These are phyloP conservation scores for Odontarrhena argentea DNA, from an alignment of 345 rosid species.

Conservation along the genomic window DNA sequence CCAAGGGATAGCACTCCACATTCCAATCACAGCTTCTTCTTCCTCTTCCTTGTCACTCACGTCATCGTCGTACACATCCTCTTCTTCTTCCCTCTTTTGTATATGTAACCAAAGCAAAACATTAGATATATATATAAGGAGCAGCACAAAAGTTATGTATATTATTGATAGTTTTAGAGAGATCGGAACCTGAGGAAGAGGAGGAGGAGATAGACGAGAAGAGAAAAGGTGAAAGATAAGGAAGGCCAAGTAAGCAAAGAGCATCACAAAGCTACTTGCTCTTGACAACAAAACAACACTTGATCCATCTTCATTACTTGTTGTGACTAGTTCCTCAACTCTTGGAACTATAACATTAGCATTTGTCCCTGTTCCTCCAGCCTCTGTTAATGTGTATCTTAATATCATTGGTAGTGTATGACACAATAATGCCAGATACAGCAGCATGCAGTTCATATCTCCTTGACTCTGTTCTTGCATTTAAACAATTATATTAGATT, in stretches of 20 bases:
- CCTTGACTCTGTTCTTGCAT: conserved; percentile 70
- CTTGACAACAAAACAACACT: conserved; percentile 65
- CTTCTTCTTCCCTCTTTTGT: conserved; percentile 42
- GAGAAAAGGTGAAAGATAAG: conserved; percentile 87
- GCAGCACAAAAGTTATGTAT: background rate
- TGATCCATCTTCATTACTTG: conserved; percentile 29
- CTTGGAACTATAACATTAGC: too few species aligned
- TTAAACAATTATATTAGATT: background rate
- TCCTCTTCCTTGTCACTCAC: conserved; percentile 60
- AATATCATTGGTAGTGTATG: conserved; percentile 73
- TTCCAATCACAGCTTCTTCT: conserved; percentile 74
- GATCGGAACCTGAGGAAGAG: conserved; percentile 26
- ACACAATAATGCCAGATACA: conserved; percentile 75
- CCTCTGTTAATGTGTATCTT: conserved; percentile 41
- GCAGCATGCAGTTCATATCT: conserved; percentile 72
- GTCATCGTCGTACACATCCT: conserved; percentile 49
- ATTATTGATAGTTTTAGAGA: background rate
- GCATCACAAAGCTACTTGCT: conserved; percentile 84
- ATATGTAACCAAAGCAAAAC: background rate
- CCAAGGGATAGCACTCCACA: conserved; percentile 84
- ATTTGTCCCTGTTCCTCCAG: background rate
- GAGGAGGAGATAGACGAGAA: conserved; percentile 45
- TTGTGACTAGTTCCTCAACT: background rate
- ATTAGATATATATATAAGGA: background rate
- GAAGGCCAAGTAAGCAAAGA: conserved; percentile 70